A percentile compares a stretch with the other conserved stretches of the same genome.
Evolutionary conservation across 805 yeast species (phyloP).

Genomic region (Cyberlindnera samutprakarnensis): DNA sequence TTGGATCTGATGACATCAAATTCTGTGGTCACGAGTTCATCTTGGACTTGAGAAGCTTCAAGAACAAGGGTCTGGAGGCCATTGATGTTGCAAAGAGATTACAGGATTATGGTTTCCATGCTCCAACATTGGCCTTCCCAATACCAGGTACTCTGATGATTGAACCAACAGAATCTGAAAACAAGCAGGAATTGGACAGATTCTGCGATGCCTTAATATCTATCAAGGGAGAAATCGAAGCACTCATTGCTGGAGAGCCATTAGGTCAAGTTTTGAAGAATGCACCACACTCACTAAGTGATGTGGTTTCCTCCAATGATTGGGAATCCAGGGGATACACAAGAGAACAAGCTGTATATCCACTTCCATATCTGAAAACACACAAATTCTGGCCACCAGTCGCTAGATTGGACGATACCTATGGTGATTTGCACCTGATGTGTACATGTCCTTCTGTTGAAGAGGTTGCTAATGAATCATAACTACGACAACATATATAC

Average conservation of each 20-base stretch:
- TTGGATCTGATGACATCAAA: constrained; percentile 50
- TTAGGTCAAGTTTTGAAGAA: constrained; percentile 70
- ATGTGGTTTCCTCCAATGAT: constrained; percentile 56
- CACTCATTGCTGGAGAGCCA: constrained; percentile 56
- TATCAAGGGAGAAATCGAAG: constrained; percentile 76
- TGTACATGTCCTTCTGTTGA: constrained; percentile 92
- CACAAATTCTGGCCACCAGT: constrained; percentile 95
- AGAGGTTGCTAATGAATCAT: constrained; percentile 43
- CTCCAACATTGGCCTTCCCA: constrained; percentile 98
- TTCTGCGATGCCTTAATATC: constrained; percentile 82
- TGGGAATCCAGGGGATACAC: constrained; percentile 88
- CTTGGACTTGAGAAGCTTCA: constrained; percentile 81
- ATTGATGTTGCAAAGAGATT: constrained; percentile 94
- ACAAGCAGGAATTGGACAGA: constrained; percentile 79
- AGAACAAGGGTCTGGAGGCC: constrained; percentile 77
- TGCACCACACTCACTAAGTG: constrained; percentile 88
- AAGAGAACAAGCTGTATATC: constrained; percentile 90
- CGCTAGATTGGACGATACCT: constrained; percentile 87
- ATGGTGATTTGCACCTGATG: constrained; percentile 85
- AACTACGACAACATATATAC: too few species aligned
- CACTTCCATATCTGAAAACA: constrained; percentile 62
- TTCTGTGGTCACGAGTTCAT: constrained; percentile 97
- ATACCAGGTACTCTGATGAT: constrained; percentile 96
- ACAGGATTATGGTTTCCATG: constrained; percentile 98
- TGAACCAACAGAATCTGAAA: constrained; percentile 96